A percentile compares a stretch with the other conserved stretches of the same genome.
Conservation (phyloP, 2,329 filamentous ascomycete species). For the Talaromyces marneffei region DNA sequence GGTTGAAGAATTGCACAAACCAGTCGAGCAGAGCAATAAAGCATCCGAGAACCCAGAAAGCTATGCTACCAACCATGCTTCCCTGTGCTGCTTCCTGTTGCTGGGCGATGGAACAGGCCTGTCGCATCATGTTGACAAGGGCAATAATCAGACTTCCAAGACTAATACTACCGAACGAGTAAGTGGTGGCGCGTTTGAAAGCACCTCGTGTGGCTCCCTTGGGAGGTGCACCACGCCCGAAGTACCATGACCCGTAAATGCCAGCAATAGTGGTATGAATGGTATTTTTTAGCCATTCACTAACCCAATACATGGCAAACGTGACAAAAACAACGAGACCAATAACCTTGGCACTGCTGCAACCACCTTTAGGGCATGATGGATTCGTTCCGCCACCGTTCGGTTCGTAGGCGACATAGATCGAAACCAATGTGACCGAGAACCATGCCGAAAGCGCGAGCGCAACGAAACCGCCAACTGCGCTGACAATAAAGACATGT, state of each 20-base stretch:
- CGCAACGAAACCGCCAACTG: slow-evolving; percentile 72
- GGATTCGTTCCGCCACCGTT: slow-evolving; percentile 42
- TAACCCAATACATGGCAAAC: slow-evolving; percentile 90
- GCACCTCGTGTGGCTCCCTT: slow-evolving; percentile 77
- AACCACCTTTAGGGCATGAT: slow-evolving; percentile 55
- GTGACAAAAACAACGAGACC: slow-evolving; percentile 81
- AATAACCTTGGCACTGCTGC: slow-evolving; percentile 70
- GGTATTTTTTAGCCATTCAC: slow-evolving; percentile 89
- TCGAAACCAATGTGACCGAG: slow-evolving; percentile 74
- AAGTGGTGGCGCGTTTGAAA: slow-evolving; percentile 73
- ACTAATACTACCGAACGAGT: slow-evolving; percentile 87
- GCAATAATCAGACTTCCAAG: slow-evolving; percentile 81
- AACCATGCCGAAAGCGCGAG: slow-evolving; percentile 79
- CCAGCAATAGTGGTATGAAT: slow-evolving; percentile 84
- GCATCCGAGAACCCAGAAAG: slow-evolving; percentile 72
- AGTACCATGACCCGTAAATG: slow-evolving; percentile 92
- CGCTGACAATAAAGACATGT: slow-evolving; percentile 78
- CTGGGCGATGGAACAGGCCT: slow-evolving; percentile 72
- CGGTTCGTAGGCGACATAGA: slow-evolving; percentile 80
- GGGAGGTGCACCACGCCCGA: slow-evolving; percentile 60
- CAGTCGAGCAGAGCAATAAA: slow-evolving; percentile 74
- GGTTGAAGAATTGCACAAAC: slow-evolving; percentile 82
- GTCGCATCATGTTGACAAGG: slow-evolving; percentile 77
- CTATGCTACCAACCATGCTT: slow-evolving; percentile 59
- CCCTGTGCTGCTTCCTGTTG: slow-evolving; percentile 60